phyloP scores from a whole-genome alignment of 768 basidiomycete genomes.

The Boletus edulis region DNA sequence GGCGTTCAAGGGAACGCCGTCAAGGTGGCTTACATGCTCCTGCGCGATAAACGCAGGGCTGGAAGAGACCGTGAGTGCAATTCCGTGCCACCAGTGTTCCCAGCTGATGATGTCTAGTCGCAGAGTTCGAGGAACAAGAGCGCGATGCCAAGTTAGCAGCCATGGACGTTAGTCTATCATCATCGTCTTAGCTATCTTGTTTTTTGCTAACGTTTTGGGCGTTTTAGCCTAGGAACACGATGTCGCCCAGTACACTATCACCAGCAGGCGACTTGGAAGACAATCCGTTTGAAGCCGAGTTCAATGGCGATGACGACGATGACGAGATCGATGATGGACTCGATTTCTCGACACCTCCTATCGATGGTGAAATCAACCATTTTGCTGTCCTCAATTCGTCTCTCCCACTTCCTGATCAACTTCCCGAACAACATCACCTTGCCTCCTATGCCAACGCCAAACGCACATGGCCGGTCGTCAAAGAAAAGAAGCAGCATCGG shows the following conservation, averaged over 20 bases:
- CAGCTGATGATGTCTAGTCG: conserved; percentile 44
- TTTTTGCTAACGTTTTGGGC: conserved; percentile 1
- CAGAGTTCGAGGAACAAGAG: conserved; percentile 81
- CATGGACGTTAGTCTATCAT: conserved; percentile 68
- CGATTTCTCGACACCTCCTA: conserved; percentile 44
- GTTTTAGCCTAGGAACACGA: conserved; percentile 61
- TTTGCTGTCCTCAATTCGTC: conserved; percentile 91
- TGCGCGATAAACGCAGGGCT: conserved; percentile 83
- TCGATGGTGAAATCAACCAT: conserved; percentile 46
- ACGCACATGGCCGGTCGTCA: conserved; percentile 41
- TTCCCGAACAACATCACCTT: conserved; percentile 67
- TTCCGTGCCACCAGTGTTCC: background rate
- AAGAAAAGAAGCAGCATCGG: conserved; percentile 69
- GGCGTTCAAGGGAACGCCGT: conserved; percentile 88
- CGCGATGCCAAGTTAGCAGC: conserved; percentile 76
- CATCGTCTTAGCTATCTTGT: background rate
- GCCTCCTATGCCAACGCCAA: conserved; percentile 60
- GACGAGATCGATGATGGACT: conserved; percentile 59
- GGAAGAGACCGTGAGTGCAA: conserved; percentile 75
- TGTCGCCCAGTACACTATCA: conserved; percentile 67
- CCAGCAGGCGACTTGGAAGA: conserved; percentile 64
- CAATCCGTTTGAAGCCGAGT: conserved; percentile 81
- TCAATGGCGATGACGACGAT: conserved; percentile 40
- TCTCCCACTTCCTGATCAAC: conserved; percentile 67
- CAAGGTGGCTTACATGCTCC: conserved; percentile 93